These are phyloP conservation scores for Nymphaea colorata DNA, from an alignment of 164 flowering plant genomes.

Conservation along the genomic window DNA sequence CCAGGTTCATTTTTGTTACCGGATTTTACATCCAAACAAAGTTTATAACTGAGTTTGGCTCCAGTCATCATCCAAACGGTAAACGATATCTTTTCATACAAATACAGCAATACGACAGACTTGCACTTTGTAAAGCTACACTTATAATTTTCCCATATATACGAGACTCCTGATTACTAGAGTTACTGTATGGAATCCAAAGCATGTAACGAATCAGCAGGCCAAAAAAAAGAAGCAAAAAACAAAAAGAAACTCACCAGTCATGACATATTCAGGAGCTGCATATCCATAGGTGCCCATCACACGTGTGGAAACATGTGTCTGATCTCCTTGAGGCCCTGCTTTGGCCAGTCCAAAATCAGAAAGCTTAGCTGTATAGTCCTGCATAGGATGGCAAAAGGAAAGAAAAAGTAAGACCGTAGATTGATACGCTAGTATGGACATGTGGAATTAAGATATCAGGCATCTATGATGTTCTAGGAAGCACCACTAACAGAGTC, in stretches of 20 bases:
- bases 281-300: slow-evolving; percentile 99
- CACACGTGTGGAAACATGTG: slow-evolving; percentile 91
- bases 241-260: slow-evolving; percentile 34
- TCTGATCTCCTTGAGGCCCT: slow-evolving; percentile 96
- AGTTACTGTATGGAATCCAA: background rate
- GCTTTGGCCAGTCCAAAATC: slow-evolving; percentile 98
- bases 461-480: background rate
- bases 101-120: too few species aligned
- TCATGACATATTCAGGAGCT: slow-evolving; percentile 98
- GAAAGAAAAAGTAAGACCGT: slow-evolving; percentile 1
- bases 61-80: too few species aligned
- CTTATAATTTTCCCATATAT: too few species aligned
- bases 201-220: slow-evolving; percentile 1
- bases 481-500: slow-evolving; percentile 58
- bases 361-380: slow-evolving; percentile 84
- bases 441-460: background rate
- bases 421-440: background rate
- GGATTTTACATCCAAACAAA: too few species aligned
- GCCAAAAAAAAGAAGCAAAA: background rate
- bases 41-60: too few species aligned
- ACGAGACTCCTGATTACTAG: background rate
- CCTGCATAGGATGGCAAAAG: slow-evolving; percentile 30
- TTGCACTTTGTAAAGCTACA: too few species aligned
- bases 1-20: too few species aligned
- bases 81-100: too few species aligned